Evolutionary conservation across 2,329 filamentous ascomycete genomes (phyloP).

Genomic region (Fusarium guadeloupense): DNA sequence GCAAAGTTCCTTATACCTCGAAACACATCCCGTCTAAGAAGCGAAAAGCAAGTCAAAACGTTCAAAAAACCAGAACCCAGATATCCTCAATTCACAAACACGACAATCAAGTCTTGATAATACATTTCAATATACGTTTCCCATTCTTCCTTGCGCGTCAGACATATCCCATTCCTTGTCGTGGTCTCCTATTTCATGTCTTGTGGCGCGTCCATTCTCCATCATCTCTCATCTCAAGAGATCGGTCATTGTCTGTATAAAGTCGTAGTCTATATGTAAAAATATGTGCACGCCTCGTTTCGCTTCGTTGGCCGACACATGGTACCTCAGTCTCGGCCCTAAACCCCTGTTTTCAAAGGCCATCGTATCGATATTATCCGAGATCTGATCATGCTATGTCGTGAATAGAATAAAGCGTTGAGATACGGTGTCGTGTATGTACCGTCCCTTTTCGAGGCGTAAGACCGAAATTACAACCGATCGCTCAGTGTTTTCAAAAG

Average conservation of each 20-base stretch:
- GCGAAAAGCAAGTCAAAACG: background rate
- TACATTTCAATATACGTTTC: slow-evolving; percentile 40
- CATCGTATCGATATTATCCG: slow-evolving; percentile 19
- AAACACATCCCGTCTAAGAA: background rate
- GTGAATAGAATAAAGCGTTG: slow-evolving; percentile 10
- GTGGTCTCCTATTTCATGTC: slow-evolving; percentile 32
- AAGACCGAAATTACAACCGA: slow-evolving; percentile 39
- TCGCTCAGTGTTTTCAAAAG: slow-evolving; percentile 35
- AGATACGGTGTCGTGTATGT: slow-evolving; percentile 20
- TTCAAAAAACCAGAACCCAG: slow-evolving; percentile 14
- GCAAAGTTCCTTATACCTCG: background rate
- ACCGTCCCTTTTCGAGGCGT: slow-evolving; percentile 29
- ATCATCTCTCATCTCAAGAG: slow-evolving; percentile 25
- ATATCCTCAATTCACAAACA: slow-evolving; percentile 31
- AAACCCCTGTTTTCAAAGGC: slow-evolving; percentile 29
- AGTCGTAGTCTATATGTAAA: slow-evolving; percentile 42
- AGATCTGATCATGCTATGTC: background rate
- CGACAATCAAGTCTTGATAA: slow-evolving; percentile 37
- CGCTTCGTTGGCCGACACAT: slow-evolving; percentile 6
- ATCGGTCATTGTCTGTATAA: slow-evolving; percentile 30
- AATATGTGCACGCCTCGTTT: slow-evolving; percentile 30
- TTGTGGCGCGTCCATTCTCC: slow-evolving; percentile 27
- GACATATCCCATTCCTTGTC: slow-evolving; percentile 32
- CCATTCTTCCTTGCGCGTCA: slow-evolving; percentile 25
- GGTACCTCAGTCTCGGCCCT: background rate